Percentiles rank a stretch among this genome's conserved stretches.
Evolutionary conservation across 495 filamentous ascomycete species (phyloP).

Genomic region (Aspergillus ellipticus): DNA sequence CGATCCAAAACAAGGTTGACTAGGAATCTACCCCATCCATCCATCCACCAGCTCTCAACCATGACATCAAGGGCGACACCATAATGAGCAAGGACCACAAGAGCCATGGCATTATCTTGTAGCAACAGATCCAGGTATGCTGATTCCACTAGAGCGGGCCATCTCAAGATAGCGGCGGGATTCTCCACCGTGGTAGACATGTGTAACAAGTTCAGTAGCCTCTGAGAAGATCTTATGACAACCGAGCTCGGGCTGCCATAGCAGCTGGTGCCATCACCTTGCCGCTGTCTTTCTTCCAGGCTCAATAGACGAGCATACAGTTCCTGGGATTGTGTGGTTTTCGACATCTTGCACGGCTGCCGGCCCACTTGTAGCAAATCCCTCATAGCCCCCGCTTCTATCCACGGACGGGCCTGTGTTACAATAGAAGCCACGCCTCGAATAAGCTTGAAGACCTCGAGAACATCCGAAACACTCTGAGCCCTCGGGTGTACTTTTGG

Average conservation of each 20-base stretch:
- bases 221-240: neutral
- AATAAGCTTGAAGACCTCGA: conserved; percentile 12
- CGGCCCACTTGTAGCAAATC: conserved; percentile 3
- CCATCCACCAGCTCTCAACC: conserved; percentile 10
- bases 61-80: conserved; percentile 1
- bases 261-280: no score
- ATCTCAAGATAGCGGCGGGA: neutral
- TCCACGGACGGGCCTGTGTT: conserved; percentile 9
- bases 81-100: conserved; percentile 5
- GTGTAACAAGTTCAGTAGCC: neutral
- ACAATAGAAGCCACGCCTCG: conserved; percentile 14
- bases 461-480: conserved; percentile 4
- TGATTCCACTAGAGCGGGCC: conserved; percentile 6
- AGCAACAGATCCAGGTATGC: conserved; percentile 6
- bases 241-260: neutral
- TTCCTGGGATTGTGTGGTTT: neutral
- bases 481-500: neutral
- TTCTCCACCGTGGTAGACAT: neutral
- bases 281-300: neutral
- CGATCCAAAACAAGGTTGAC: conserved; percentile 6
- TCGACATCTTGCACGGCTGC: neutral
- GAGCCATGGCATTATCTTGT: neutral
- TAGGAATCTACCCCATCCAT: conserved; percentile 10
- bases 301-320: neutral
- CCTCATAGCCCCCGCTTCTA: conserved; percentile 12